A percentile compares a stretch with the other conserved stretches of the same genome.
These are phyloP conservation scores for Acacia melanoxylon DNA, from an alignment of 306 rosid species.

Conservation along the genomic window DNA sequence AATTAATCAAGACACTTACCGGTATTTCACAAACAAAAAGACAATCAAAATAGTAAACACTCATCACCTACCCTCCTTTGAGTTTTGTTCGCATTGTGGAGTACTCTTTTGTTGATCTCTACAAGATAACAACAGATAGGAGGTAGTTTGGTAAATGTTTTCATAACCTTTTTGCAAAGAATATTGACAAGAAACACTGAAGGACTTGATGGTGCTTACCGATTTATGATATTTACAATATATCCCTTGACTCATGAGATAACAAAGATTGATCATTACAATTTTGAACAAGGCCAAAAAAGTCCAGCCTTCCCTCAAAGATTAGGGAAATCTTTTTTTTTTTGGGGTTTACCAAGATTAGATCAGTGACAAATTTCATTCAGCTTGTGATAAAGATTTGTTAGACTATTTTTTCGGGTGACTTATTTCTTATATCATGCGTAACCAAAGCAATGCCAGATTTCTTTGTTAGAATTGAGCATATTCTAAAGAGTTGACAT, in stretches of 20 bases:
- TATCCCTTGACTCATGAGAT: conserved; percentile 70
- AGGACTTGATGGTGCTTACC: conserved; percentile 47
- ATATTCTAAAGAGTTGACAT: too few relatives aligned
- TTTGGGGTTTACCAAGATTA: not conserved
- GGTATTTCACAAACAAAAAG: not conserved
- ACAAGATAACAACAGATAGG: conserved; percentile 31
- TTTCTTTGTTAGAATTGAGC: too few relatives aligned
- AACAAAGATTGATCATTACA: conserved; percentile 24
- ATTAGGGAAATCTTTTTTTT: not conserved
- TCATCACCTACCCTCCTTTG: conserved; percentile 78
- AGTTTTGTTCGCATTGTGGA: conserved; percentile 77
- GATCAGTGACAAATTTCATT: not conserved
- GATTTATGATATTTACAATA: conserved; percentile 87
- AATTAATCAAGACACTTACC: conserved; percentile 15
- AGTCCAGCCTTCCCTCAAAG: not conserved
- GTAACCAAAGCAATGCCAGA: too few relatives aligned
- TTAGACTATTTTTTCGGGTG: too few relatives aligned
- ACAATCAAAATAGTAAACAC: conserved; percentile 14
- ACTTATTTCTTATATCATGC: too few relatives aligned
- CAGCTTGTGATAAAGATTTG: not conserved
- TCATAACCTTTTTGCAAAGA: conserved; percentile 17
- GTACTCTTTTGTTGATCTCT: conserved; percentile 79
- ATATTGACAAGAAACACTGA: conserved; percentile 22
- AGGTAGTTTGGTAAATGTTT: conserved; percentile 13
- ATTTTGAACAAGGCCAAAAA: conserved; percentile 18